phyloP scores from a whole-genome alignment of 177 flowering plant genomes.

The Vitis hybrid region DNA sequence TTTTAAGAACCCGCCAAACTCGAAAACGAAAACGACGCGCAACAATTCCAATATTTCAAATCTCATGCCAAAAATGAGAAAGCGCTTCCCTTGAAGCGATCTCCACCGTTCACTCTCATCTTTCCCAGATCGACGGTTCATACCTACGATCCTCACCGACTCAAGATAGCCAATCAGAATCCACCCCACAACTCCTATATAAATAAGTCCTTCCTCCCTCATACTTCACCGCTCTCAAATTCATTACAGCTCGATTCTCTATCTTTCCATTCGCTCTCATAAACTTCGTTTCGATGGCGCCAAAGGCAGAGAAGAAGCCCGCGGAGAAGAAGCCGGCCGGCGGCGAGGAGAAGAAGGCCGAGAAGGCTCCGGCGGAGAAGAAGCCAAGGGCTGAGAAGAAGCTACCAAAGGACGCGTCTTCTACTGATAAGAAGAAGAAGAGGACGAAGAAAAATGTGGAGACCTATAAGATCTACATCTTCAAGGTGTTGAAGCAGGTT shows the following conservation, averaged over 20 bases:
- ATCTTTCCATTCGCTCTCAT: background rate
- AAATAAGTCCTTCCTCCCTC: background rate
- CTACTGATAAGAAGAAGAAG: constrained; percentile 14
- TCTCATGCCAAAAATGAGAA: too few species aligned
- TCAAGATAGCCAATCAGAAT: constrained; percentile 6
- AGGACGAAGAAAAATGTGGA: constrained; percentile 10
- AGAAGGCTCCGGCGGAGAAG: constrained; percentile 32
- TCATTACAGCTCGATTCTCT: background rate
- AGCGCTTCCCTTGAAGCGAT: too few species aligned
- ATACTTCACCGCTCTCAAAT: background rate
- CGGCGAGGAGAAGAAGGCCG: constrained; percentile 30
- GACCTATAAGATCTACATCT: constrained; percentile 17
- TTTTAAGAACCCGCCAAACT: too few species aligned
- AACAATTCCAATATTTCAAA: too few species aligned
- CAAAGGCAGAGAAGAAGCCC: constrained; percentile 34
- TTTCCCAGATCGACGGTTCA: too few species aligned
- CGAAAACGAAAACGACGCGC: too few species aligned
- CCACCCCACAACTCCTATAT: constrained; percentile 1
- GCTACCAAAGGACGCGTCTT: constrained; percentile 29
- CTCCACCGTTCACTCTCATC: too few species aligned
- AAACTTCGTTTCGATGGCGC: constrained; percentile 23
- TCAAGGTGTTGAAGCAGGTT: constrained; percentile 8
- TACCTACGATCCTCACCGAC: constrained; percentile 6
- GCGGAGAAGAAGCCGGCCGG: constrained; percentile 37
- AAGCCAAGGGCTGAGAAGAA: constrained; percentile 38